Percentiles rank a stretch among this genome's conserved stretches.
Evolutionary conservation across 164 flowering plant genomes (phyloP).

Genomic region (Vitis rotundifolia): DNA sequence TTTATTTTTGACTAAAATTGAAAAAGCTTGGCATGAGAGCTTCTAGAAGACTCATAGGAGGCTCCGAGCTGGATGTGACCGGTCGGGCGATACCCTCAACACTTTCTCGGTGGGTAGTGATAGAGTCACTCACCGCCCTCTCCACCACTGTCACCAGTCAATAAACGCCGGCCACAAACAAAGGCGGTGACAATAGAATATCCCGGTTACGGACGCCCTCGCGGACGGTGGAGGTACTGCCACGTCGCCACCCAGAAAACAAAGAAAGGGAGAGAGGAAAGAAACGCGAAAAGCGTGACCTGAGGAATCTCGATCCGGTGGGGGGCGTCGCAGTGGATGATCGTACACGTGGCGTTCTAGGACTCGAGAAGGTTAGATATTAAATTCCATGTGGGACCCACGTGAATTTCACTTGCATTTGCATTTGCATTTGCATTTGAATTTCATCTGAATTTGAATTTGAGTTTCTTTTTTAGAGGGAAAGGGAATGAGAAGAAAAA

Average conservation of each 20-base stretch:
- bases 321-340: neutral
- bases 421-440: conserved; percentile 1
- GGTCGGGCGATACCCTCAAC: conserved; percentile 18
- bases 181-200: neutral
- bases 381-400: conserved; percentile 6
- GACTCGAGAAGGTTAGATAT: conserved; percentile 8
- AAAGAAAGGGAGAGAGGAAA: neutral
- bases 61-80: neutral
- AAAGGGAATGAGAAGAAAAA: neutral
- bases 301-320: conserved; percentile 16
- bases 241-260: conserved; percentile 15
- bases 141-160: too few species aligned
- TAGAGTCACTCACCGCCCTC: too few species aligned
- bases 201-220: neutral
- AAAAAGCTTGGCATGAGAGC: too few species aligned
- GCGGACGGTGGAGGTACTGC: conserved; percentile 16
- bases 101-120: conserved; percentile 1
- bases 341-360: conserved; percentile 11
- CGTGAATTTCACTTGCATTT: neutral
- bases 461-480: conserved; percentile 13
- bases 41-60: conserved; percentile 15
- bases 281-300: conserved; percentile 27
- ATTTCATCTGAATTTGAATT: conserved; percentile 11
- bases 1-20: too few species aligned
- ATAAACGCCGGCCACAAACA: neutral